Base-by-base conservation (phyloP, 768 basidiomycete genomes). In the Amanita polypyramis region DNA sequence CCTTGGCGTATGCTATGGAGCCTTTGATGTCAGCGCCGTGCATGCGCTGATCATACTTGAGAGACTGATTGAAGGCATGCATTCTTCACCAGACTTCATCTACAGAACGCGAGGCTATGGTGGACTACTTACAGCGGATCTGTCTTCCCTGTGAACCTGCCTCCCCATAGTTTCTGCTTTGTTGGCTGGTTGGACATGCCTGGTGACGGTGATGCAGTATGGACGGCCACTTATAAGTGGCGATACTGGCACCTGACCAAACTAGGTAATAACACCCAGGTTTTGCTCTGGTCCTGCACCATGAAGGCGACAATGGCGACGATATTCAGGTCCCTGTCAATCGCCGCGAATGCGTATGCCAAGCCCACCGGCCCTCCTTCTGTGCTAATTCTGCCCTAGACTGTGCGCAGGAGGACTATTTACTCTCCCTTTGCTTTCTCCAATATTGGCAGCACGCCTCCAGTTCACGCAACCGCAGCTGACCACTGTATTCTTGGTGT, bases 51-150 rank as follows among this genome's bases (percentile, higher is more conserved):
- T 98, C 95, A 65, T 97, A 99, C 53, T 77, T 81, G 56, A 99
- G 73, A 20, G 93, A 97, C 63, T 97, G 91, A 63, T 97, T 98
- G 72, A 95, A 98, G 25, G 81, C 86, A 65, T 96, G 91, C 95
- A 98, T 98, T 38, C 92, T 95, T 34, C 21, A 25, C 29, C 45
- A 42, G 53, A 45, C 44, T 34, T 55, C 42, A 53, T 47, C 52
- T 42, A 52, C 47, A 40, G 55, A 53, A 53, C 39, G 30, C 58
- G 23, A 32, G 34, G 4, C 35, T 30, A 33, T 20, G 19, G 41
- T 10, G 23, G 35, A 30, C 5, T 19, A 66, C 79, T 52, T 64
- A 87, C 87, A 91, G 63, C 25, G 89, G 93, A 64, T 96, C 93
- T 0, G 89, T 91, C 55, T 79, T 80, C 40, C 89, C 89, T 10